Conservation (phyloP, 345 rosid genomes). For the Lenwebbia sp. region DNA sequence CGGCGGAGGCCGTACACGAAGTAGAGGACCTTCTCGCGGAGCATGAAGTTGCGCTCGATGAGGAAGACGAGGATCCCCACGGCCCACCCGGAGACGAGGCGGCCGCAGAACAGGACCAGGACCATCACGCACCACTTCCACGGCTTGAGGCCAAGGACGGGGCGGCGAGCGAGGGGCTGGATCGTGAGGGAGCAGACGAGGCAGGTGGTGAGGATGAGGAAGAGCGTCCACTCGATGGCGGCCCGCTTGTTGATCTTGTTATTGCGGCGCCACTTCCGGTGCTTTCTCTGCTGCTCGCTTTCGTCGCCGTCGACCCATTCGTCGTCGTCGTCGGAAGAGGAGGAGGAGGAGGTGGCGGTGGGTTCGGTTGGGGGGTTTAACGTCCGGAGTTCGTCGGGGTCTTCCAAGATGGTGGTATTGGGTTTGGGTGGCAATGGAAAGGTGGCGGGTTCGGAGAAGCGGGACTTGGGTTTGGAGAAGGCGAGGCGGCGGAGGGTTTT, state of each 20-base stretch:
- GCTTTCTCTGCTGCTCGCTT: not conserved
- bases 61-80: conserved; percentile 18
- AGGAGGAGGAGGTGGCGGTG: not conserved
- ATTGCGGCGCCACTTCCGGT: not conserved
- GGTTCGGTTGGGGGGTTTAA: not conserved
- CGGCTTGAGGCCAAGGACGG: conserved; percentile 14
- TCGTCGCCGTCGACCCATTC: conserved; percentile 12
- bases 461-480: conserved; percentile 41
- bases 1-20: conserved; percentile 26
- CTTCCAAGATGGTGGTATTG: not conserved
- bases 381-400: not conserved
- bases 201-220: conserved; percentile 21
- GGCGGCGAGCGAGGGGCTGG: not conserved
- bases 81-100: conserved; percentile 23
- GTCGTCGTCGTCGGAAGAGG: conserved; percentile 13
- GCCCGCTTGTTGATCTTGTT: conserved; percentile 14
- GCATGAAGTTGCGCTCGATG: conserved; percentile 29
- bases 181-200: conserved; percentile 24
- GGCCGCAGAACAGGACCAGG: conserved; percentile 27
- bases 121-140: conserved; percentile 54
- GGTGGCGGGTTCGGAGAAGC: conserved; percentile 19
- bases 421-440: not conserved
- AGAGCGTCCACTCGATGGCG: conserved; percentile 19
- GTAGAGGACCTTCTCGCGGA: conserved; percentile 30
- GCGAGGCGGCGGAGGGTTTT: conserved; percentile 19